Evolutionary conservation across 306 rosid species (phyloP), one percentile per base, ranked within the genome.

Genomic region (Prosopis cineraria): DNA sequence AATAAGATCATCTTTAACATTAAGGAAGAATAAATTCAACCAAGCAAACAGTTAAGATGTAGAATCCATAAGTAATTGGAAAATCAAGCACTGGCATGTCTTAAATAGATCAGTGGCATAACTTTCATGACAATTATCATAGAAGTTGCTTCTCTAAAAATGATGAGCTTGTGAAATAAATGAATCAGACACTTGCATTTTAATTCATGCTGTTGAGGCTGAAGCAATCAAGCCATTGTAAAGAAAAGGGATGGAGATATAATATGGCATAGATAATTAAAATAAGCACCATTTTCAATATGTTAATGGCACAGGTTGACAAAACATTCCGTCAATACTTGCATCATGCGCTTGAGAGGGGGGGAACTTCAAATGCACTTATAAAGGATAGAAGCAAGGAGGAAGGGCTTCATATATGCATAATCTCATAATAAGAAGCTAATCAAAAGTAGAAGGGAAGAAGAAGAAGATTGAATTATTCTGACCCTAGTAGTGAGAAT

Each of bases 11-110:
- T 78, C 65, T 55, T 58, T 43, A 75, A 72, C 1, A 45, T 37
- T 4, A 43, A 50, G 36, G 50, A 27, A 74, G 55, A 5, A 33
- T 48, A 47, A 74, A 50, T 36, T 40, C 39, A 48, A 52, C 34
- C 73, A 79, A 63, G 43, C 3, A 27, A 14, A 34, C 16, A 63
- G 64, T 24, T 72, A 56, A 44, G 37, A 77, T 52, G 68, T 52
- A 73, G 72, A 39, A 58, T 43, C 69, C 34, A 36, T 41, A 55
- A 55, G 55, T 43, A 53, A 37, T 13, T 36, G 24, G 12, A 68
- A 69, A 47, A 70, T 56, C 34, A 76, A 52, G 77, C 45, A 75
- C 74, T 68, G 64, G 53, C 53, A 84, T 37, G 78, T 48, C 45
- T 37, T 10, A 17, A 25, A 41, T 16, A 48, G 58, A 70, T 40